Evolutionary conservation across 2,329 filamentous ascomycete genomes (phyloP).

Genomic region (Ophiocordyceps camponoti-leonardi): DNA sequence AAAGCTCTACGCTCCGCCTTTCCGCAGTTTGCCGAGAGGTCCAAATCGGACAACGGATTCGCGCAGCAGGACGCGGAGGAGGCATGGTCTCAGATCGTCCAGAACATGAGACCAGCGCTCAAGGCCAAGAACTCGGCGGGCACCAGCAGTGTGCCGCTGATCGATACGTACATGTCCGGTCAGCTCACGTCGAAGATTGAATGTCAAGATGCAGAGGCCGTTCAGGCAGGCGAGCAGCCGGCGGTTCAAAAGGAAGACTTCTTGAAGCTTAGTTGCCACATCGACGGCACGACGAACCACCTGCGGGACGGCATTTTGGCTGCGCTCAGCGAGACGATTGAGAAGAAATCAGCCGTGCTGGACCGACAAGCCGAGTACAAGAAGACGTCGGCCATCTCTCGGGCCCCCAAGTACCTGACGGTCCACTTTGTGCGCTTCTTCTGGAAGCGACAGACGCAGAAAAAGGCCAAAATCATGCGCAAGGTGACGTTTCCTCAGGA

Average conservation of each 20-base stretch:
- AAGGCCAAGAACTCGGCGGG: conserved; percentile 39
- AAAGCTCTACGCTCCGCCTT: conserved; percentile 61
- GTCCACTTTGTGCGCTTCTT: conserved; percentile 97
- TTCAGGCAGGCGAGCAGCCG: conserved; percentile 55
- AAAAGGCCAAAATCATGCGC: conserved; percentile 99
- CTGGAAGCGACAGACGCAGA: conserved; percentile 89
- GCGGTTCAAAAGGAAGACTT: conserved; percentile 57
- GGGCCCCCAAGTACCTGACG: conserved; percentile 85
- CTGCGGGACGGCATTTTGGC: conserved; percentile 73
- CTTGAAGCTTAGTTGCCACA: conserved; percentile 92
- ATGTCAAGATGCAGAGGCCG: conserved; percentile 68
- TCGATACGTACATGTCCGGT: conserved; percentile 83
- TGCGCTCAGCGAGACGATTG: conserved; percentile 71
- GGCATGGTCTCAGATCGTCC: conserved; percentile 90
- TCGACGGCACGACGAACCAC: conserved; percentile 74
- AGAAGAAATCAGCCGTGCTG: conserved; percentile 70
- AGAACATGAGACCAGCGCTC: conserved; percentile 64
- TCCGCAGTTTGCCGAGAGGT: conserved; percentile 84
- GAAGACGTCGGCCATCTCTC: conserved; percentile 76
- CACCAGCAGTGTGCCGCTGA: conserved; percentile 46
- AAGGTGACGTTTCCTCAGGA: conserved; percentile 95
- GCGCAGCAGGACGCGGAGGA: conserved; percentile 99
- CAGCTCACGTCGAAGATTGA: conserved; percentile 62
- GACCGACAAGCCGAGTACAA: conserved; percentile 72
- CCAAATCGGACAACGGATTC: conserved; percentile 66